Conservation (phyloP, 116 monocot species). For the Trichopus zeylanicus region DNA sequence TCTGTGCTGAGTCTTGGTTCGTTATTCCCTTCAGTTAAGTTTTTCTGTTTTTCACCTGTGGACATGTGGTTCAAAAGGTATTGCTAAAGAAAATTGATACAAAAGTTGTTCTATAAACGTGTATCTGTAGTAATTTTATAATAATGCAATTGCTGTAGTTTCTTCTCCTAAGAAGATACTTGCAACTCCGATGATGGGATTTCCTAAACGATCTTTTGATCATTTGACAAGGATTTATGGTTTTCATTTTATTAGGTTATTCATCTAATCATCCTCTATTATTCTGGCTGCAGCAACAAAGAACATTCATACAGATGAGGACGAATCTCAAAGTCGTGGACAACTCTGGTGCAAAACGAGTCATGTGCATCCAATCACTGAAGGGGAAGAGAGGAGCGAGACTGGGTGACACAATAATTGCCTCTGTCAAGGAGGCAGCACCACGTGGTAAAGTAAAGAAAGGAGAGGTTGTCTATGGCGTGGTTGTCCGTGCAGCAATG, state of each 20-base stretch:
- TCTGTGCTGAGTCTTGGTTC: no score
- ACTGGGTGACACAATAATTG: constrained; percentile 79
- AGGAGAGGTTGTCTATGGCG: constrained; percentile 93
- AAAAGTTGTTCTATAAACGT: no score
- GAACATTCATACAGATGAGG: constrained; percentile 95
- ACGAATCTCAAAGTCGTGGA: constrained; percentile 92
- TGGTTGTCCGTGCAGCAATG: constrained; percentile 93
- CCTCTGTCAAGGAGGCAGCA: constrained; percentile 86
- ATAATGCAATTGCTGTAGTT: no score
- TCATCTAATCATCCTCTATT: not conserved
- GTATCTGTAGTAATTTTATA: no score
- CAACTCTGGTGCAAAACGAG: constrained; percentile 89
- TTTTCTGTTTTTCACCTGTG: no score
- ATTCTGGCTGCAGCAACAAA: constrained; percentile 51
- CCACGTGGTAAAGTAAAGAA: constrained; percentile 93
- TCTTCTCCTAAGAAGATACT: no score
- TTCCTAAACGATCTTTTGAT: not conserved
- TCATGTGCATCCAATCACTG: constrained; percentile 91
- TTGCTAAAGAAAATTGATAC: no score
- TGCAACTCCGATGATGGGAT: no score
- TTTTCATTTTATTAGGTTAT: no score
- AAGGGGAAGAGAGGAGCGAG: constrained; percentile 71
- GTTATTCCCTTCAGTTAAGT: no score
- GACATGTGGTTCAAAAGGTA: no score
- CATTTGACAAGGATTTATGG: not conserved